A percentile compares a stretch with the other conserved stretches of the same genome.
Conservation (phyloP, 108 stramenopile genomes). For the Skeletonema menzelii region DNA sequence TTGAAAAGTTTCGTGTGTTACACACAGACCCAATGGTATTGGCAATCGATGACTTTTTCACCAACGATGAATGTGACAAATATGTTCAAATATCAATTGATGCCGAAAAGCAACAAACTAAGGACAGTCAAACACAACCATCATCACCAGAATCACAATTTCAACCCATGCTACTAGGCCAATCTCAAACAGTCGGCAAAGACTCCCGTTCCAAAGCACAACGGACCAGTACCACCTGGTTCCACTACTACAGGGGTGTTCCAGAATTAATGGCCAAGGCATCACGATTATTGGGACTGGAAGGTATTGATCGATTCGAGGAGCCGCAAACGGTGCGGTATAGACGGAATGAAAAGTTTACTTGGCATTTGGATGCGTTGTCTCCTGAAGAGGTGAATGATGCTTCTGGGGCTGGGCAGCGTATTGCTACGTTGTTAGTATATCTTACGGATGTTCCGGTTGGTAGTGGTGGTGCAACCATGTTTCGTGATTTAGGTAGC, state of each 20-base stretch:
- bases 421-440: slow-evolving; percentile 77
- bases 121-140: not conserved
- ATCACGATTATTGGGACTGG: slow-evolving; percentile 68
- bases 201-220: slow-evolving; percentile 64
- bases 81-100: slow-evolving; percentile 62
- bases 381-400: slow-evolving; percentile 48
- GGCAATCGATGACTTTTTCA: slow-evolving; percentile 78
- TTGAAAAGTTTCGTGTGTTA: slow-evolving; percentile 65
- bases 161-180: slow-evolving; percentile 52
- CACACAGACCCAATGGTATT: slow-evolving; percentile 82
- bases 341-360: slow-evolving; percentile 74
- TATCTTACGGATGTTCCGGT: slow-evolving; percentile 65
- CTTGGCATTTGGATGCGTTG: slow-evolving; percentile 86
- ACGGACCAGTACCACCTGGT: slow-evolving; percentile 82
- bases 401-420: slow-evolving; percentile 59
- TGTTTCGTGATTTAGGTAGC: slow-evolving; percentile 74
- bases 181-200: slow-evolving; percentile 83
- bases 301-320: slow-evolving; percentile 69
- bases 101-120: slow-evolving; percentile 3
- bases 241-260: slow-evolving; percentile 66
- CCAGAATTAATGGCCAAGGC: slow-evolving; percentile 84
- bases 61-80: slow-evolving; percentile 71
- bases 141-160: not conserved
- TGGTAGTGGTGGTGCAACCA: slow-evolving; percentile 72
- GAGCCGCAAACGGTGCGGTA: slow-evolving; percentile 87